These are phyloP conservation scores for Hortiboletus flavorubellus DNA, from an alignment of 768 basidiomycete genomes.

Conservation along the genomic window DNA sequence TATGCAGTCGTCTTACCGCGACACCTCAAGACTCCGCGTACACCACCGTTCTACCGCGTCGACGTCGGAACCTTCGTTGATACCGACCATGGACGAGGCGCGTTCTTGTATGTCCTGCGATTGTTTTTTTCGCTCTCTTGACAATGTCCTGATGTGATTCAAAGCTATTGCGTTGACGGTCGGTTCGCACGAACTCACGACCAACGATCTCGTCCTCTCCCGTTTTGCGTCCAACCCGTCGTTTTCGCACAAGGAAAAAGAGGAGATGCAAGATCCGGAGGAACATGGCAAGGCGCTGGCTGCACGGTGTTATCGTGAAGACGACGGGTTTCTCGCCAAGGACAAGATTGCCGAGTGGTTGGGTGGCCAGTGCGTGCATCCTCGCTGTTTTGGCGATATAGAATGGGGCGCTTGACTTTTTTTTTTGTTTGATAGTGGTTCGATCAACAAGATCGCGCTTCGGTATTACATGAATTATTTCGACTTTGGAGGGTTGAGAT, in stretches of 20 bases:
- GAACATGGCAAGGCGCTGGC: conserved; percentile 70
- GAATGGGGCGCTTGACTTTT: not conserved
- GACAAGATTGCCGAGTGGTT: conserved; percentile 98
- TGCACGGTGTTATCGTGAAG: conserved; percentile 77
- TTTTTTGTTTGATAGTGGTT: conserved; percentile 48
- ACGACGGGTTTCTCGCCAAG: conserved; percentile 70
- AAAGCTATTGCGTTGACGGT: conserved; percentile 23
- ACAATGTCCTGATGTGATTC: conserved; percentile 7
- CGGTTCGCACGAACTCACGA: conserved; percentile 52
- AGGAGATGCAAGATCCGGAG: conserved; percentile 59
- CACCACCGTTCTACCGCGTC: conserved; percentile 71
- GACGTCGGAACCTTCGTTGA: conserved; percentile 78
- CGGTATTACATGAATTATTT: conserved; percentile 84
- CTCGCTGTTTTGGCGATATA: not conserved
- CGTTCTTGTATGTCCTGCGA: conserved; percentile 42
- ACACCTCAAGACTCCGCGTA: conserved; percentile 49
- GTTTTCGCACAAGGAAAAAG: conserved; percentile 46
- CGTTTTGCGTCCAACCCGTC: conserved; percentile 42
- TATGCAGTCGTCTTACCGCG: conserved; percentile 38
- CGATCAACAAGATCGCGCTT: conserved; percentile 71
- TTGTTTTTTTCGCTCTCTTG: conserved; percentile 14
- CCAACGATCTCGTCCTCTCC: conserved; percentile 46
- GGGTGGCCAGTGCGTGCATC: conserved; percentile 77
- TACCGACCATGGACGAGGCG: conserved; percentile 50
- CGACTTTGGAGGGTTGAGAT: conserved; percentile 76